Conservation (phyloP, 192 early-diverging fungal genomes). For the Allomyces macrogynus region DNA sequence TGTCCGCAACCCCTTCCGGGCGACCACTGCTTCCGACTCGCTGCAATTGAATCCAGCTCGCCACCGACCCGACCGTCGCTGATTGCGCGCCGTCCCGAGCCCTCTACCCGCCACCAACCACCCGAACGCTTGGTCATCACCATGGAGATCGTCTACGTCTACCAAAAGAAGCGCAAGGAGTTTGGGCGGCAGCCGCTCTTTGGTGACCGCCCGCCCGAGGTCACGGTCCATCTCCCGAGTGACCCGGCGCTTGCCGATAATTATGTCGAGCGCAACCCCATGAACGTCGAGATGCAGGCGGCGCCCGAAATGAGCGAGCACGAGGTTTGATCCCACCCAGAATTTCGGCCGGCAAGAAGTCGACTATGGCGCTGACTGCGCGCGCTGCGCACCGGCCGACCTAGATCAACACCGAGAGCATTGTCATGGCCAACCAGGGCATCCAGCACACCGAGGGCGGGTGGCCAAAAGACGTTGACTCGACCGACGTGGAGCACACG, state of each 20-base stretch:
- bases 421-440: constrained; percentile 23
- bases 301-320: constrained; percentile 35
- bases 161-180: constrained; percentile 32
- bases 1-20: no score
- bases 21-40: no score
- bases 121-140: no score
- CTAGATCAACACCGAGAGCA: constrained; percentile 36
- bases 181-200: constrained; percentile 34
- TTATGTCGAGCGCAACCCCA: constrained; percentile 29
- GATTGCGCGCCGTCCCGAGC: no score
- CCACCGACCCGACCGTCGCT: no score
- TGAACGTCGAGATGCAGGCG: constrained; percentile 21
- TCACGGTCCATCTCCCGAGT: constrained; percentile 15
- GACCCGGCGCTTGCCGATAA: constrained; percentile 26
- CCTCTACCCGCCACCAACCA: no score
- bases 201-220: constrained; percentile 16
- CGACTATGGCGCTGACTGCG: no score
- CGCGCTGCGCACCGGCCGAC: no score
- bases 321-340: constrained; percentile 14
- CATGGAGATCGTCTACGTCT: constrained; percentile 45
- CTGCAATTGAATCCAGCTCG: no score
- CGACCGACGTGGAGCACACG: constrained; percentile 37
- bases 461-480: constrained; percentile 43
- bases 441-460: constrained; percentile 36
- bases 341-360: no score